Evolutionary conservation across 2,329 filamentous ascomycete species (phyloP), one percentile per base, ranked within the genome.

Genomic region (Dactylellina drechsleri): DNA sequence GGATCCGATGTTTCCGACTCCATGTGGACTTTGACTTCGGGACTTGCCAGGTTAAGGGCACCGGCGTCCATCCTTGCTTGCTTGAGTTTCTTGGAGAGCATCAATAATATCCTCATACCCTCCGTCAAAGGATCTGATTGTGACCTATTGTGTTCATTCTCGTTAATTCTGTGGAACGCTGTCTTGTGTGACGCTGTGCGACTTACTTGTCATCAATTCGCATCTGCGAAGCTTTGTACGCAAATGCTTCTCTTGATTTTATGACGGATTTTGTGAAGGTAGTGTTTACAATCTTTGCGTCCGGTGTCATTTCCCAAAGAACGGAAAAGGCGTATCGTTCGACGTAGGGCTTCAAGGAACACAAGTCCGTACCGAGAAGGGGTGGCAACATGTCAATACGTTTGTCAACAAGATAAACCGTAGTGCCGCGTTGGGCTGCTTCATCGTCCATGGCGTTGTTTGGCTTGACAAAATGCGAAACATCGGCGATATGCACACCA

Each of bases 381-480:
- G 93, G 93, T 0, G 96, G 96, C 82, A 99, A 86, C 96, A 99
- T 99, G 84, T 99, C 96, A 79, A 99, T 99, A 79, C 95, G 93
- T 85, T 99, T 99, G 83, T 99, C 95, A 2, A 99, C 95, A 15
- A 99, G 85, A 81, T 99, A 99, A 28, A 99, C 95, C 0, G 94
- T 98, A 3, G 95, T 98, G 76, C 95, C 95, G 79, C 95, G 90
- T 80, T 96, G 88, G 80, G 92, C 95, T 2, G 95, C 95, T 83
- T 99, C 95, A 56, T 89, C 88, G 81, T 99, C 96, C 95, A 99
- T 99, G 64, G 95, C 91, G 80, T 94, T 99, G 82, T 92, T 93
- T 26, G 96, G 93, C 83, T 95, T 96, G 80, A 99, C 95, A 81
- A 99, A 99, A 83, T 99, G 91, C 8, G 95, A 98, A n/a, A 99